A percentile compares a stretch with the other conserved stretches of the same genome.
Conservation (phyloP, 495 filamentous ascomycete genomes). For the Penicillium turbatum region DNA sequence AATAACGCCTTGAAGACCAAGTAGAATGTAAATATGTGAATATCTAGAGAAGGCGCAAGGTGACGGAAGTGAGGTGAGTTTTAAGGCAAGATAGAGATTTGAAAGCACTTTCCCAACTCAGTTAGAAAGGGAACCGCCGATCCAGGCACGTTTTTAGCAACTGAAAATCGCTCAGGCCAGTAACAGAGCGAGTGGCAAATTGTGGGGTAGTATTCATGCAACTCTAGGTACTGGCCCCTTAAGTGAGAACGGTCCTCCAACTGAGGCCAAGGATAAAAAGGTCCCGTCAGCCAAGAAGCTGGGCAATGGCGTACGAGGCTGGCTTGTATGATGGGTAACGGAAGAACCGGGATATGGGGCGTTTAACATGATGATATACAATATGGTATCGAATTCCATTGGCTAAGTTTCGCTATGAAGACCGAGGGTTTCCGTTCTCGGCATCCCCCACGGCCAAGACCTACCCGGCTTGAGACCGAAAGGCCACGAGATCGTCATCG, state of each 20-base stretch:
- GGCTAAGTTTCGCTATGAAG: neutral
- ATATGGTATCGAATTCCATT: neutral
- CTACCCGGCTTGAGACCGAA: neutral
- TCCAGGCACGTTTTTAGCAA: constrained; percentile 15
- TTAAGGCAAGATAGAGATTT: neutral
- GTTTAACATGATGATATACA: neutral
- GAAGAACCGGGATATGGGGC: constrained; percentile 10
- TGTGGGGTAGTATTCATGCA: constrained; percentile 21
- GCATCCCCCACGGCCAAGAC: constrained; percentile 1
- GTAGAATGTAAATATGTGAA: neutral
- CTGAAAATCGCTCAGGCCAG: constrained; percentile 8
- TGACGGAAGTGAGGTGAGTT: neutral
- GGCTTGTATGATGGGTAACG: neutral
- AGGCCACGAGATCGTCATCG: constrained; percentile 6
- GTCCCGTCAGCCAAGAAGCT: constrained; percentile 1
- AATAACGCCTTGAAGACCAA: neutral
- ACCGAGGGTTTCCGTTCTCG: neutral
- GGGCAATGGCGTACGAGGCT: constrained; percentile 16
- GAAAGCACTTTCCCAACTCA: neutral
- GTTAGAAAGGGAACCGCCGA: constrained; percentile 9
- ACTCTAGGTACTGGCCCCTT: constrained; percentile 11
- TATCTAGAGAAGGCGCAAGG: neutral
- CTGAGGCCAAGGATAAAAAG: too few species aligned
- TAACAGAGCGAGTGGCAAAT: constrained; percentile 7
- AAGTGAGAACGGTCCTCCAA: too few species aligned